Percentiles rank a stretch among this genome's conserved stretches.
Evolutionary conservation across 1,139 yeast genomes (phyloP).

Genomic region (Ashbya aceris): DNA sequence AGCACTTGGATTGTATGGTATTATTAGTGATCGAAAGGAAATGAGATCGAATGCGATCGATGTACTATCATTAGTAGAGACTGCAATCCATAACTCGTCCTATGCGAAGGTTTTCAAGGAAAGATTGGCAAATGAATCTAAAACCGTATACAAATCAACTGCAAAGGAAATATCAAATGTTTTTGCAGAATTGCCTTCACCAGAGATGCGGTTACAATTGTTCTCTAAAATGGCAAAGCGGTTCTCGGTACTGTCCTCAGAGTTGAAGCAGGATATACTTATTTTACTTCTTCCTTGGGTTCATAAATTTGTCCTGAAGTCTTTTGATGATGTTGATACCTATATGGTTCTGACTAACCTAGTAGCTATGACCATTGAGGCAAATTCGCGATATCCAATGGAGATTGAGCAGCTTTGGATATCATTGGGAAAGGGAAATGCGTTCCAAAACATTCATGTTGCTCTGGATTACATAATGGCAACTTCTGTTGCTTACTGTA

Average conservation of each 20-base stretch:
- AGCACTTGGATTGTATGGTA: conserved; percentile 28
- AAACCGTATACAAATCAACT: conserved; percentile 29
- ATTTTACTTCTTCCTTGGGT: conserved; percentile 87
- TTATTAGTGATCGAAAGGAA: conserved; percentile 26
- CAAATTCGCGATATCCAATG: conserved; percentile 62
- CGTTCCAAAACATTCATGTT: conserved; percentile 57
- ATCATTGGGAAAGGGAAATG: conserved; percentile 68
- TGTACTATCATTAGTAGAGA: conserved; percentile 27
- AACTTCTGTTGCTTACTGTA: conserved; percentile 62
- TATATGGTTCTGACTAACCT: conserved; percentile 75
- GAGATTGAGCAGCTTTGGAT: conserved; percentile 95
- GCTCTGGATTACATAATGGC: conserved; percentile 63
- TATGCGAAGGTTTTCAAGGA: conserved; percentile 30
- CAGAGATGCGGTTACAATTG: conserved; percentile 23
- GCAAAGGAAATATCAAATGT: conserved; percentile 30
- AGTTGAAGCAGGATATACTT: conserved; percentile 65
- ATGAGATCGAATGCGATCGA: conserved; percentile 29
- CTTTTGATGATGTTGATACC: conserved; percentile 39
- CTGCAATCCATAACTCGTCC: conserved; percentile 27
- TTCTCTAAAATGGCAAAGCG: conserved; percentile 26
- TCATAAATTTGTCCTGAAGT: conserved; percentile 59
- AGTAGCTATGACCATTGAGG: conserved; percentile 75
- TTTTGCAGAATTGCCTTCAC: conserved; percentile 29
- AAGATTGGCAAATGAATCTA: conserved; percentile 28
- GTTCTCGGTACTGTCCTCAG: conserved; percentile 27